phyloP scores from a whole-genome alignment of 306 rosid genomes.

The Pyrus betulifolia region DNA sequence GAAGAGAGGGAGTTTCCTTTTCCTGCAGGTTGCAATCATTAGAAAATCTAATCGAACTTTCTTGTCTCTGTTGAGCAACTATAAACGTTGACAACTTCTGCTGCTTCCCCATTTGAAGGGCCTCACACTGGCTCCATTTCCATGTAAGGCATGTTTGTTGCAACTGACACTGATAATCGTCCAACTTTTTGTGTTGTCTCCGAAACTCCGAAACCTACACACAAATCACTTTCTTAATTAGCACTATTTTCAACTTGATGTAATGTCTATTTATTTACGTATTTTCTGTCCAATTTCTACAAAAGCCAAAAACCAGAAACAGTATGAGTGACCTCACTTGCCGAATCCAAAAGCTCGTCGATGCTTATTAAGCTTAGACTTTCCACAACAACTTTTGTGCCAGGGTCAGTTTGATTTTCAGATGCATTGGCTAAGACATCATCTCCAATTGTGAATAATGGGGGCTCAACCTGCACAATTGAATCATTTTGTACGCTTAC shows the following conservation, averaged over 20 bases:
- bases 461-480: constrained; percentile 49
- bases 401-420: constrained; percentile 32
- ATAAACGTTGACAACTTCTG: constrained; percentile 56
- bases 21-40: constrained; percentile 17
- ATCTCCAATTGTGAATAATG: constrained; percentile 50
- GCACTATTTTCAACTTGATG: background rate
- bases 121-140: constrained; percentile 84
- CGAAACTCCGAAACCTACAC: constrained; percentile 33
- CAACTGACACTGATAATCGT: constrained; percentile 53
- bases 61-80: constrained; percentile 26
- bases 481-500: constrained; percentile 7
- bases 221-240: background rate
- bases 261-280: background rate
- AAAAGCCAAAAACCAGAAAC: background rate
- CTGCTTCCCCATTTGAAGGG: constrained; percentile 66
- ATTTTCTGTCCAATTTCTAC: background rate
- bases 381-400: constrained; percentile 18
- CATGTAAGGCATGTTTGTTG: constrained; percentile 60
- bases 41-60: constrained; percentile 26
- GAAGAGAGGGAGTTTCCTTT: constrained; percentile 24
- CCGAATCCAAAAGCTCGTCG: constrained; percentile 64
- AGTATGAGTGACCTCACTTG: constrained; percentile 21
- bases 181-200: constrained; percentile 60
- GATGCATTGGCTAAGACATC: constrained; percentile 26
- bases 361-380: constrained; percentile 48